Evolutionary conservation across 148 eudicot species (phyloP), one percentile per base, ranked within the genome.

Genomic region (Fagopyrum tataricum): DNA sequence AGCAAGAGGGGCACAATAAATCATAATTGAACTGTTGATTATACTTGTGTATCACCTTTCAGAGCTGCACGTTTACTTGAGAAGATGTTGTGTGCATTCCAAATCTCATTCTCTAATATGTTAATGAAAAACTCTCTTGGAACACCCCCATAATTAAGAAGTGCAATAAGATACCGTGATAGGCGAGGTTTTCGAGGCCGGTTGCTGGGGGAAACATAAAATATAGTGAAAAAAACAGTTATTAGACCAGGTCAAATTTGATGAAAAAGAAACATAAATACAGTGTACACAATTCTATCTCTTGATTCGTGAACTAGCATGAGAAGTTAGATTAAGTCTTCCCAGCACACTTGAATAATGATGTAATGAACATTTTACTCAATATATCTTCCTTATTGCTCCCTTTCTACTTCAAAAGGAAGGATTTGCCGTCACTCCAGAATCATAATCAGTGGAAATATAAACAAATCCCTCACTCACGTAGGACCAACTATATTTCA

Each of bases 121-220:
- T 77, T 72, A 67, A 88, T 37, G 77, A 95, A 95, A 59, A 48
- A 85, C 1, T 76, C 76, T 62, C 71, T 77, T 1, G 97, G 97
- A 52, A 94, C 91, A 56, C 93, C 97, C 49, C 98, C 98, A 76
- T 80, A 86, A 80, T 77, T 84, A 69, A 95, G 84, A 37, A 95
- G 89, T 44, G 93, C 89, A 79, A 94, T 94, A 86, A 94, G 84
- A 70, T 79, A 76, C 78, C 76, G 91, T 8, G 98, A 94, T 7
- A 94, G 80, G 40, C 44, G 62, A 6, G 87, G 47, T 75, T 46
- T 82, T 74, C 67, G 78, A 11, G 98, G 98, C 76, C 82, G 87
- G 24, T 79, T 78, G 83, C 98, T 94, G 81, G 72, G 79, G 31
- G 58, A 20, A 7, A 1, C 24, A 59, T 17, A 20, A 20, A 41